phyloP scores from a whole-genome alignment of 257 asterid species.

The Cruciata laevipes region DNA sequence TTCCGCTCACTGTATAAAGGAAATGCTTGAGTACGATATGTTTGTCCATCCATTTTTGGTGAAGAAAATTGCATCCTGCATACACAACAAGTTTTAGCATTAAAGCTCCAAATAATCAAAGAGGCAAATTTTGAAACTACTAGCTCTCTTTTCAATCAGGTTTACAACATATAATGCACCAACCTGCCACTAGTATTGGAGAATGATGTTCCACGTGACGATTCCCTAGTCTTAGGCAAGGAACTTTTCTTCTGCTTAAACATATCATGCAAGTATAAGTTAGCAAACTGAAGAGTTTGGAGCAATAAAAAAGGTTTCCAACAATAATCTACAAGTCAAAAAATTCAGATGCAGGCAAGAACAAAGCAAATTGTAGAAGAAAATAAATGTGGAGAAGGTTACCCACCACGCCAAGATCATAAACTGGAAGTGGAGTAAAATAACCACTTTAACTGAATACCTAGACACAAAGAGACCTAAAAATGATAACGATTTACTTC shows the following conservation, averaged over 20 bases:
- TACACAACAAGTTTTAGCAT: slow-evolving; percentile 16
- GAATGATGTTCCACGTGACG: slow-evolving; percentile 51
- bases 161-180: slow-evolving; percentile 3
- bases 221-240: slow-evolving; percentile 50
- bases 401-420: neutral
- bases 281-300: neutral
- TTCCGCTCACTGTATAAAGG: slow-evolving; percentile 39
- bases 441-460: neutral
- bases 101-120: neutral
- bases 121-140: neutral
- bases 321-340: neutral
- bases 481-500: neutral
- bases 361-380: neutral
- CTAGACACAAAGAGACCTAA: neutral
- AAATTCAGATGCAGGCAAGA: neutral
- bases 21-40: slow-evolving; percentile 49
- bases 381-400: neutral
- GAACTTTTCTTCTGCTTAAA: slow-evolving; percentile 73
- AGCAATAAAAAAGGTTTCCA: neutral
- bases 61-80: slow-evolving; percentile 49
- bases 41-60: slow-evolving; percentile 34
- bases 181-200: slow-evolving; percentile 70
- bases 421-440: too few species aligned
- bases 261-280: slow-evolving; percentile 10
- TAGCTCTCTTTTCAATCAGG: slow-evolving; percentile 3